A percentile compares a stretch with the other conserved stretches of the same genome.
Conservation (phyloP, 176 grass and related monocot genomes). For the Phyllostachys edulis region DNA sequence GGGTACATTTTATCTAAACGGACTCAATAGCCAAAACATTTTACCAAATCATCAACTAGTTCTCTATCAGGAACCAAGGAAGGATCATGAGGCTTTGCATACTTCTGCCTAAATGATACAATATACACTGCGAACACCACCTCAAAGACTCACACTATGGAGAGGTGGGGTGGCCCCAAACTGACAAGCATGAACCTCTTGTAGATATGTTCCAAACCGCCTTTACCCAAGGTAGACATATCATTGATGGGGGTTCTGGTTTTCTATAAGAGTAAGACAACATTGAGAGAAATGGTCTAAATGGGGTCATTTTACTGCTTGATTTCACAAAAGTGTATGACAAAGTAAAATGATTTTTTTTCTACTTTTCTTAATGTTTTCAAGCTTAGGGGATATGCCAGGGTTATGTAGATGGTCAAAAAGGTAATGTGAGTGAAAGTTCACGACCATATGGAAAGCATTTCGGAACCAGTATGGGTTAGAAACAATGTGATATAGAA, state of each 20-base stretch:
- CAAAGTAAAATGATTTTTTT: not conserved
- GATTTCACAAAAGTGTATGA: not conserved
- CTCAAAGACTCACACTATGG: not conserved
- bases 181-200: not conserved
- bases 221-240: not conserved
- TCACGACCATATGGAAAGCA: not conserved
- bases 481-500: not conserved
- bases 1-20: not conserved
- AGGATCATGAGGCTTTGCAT: not conserved
- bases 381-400: not conserved
- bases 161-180: not conserved
- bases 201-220: not conserved
- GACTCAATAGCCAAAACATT: not conserved
- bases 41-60: not conserved
- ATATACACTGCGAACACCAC: not conserved
- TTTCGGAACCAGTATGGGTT: not conserved
- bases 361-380: not conserved
- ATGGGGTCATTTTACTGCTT: not conserved
- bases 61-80: not conserved
- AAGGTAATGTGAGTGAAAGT: not conserved
- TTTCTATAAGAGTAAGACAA: not conserved
- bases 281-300: not conserved
- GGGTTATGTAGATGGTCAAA: not conserved
- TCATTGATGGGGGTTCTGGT: not conserved
- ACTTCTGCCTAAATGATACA: slow-evolving; percentile 2